Conservation (phyloP, 2,329 filamentous ascomycete species). For the Hypoxylon sp. region DNA sequence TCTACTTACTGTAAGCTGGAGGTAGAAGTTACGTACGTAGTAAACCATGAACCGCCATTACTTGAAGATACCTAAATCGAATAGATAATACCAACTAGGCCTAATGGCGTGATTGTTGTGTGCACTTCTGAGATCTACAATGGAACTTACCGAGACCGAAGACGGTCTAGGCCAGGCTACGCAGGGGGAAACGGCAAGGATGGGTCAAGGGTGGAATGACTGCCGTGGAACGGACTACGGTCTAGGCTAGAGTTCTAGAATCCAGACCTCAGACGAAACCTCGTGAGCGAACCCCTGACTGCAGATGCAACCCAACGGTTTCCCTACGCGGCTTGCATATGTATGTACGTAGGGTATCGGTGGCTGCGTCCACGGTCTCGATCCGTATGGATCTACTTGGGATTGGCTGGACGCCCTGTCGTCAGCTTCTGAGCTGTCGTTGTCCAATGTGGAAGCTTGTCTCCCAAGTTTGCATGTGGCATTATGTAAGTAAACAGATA, state of each 20-base stretch:
- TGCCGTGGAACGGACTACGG: slow-evolving; percentile 44
- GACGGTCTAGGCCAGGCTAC: slow-evolving; percentile 43
- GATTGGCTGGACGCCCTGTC: slow-evolving; percentile 21
- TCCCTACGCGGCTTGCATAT: slow-evolving; percentile 35
- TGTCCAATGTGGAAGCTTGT: slow-evolving; percentile 14
- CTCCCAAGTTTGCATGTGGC: background rate
- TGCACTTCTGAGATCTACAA: slow-evolving; percentile 7
- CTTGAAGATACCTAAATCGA: background rate
- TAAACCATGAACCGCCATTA: background rate
- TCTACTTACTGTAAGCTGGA: background rate
- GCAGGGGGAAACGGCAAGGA: slow-evolving; percentile 40
- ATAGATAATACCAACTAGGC: background rate
- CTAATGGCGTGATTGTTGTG: slow-evolving; percentile 3
- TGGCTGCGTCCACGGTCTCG: slow-evolving; percentile 15
- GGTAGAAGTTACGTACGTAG: background rate
- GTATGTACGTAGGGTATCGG: slow-evolving; percentile 19
- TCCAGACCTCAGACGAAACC: slow-evolving; percentile 27
- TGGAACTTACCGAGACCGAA: slow-evolving; percentile 18
- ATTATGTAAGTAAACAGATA: slow-evolving; percentile 7
- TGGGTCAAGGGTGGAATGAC: slow-evolving; percentile 37
- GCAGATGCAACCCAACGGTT: slow-evolving; percentile 36
- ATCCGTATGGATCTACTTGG: slow-evolving; percentile 15
- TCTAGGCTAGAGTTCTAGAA: slow-evolving; percentile 43
- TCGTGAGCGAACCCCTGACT: slow-evolving; percentile 26
- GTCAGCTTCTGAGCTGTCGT: slow-evolving; percentile 6